Conservation (phyloP, 495 filamentous ascomycete genomes). For the Penicillium daleae region DNA sequence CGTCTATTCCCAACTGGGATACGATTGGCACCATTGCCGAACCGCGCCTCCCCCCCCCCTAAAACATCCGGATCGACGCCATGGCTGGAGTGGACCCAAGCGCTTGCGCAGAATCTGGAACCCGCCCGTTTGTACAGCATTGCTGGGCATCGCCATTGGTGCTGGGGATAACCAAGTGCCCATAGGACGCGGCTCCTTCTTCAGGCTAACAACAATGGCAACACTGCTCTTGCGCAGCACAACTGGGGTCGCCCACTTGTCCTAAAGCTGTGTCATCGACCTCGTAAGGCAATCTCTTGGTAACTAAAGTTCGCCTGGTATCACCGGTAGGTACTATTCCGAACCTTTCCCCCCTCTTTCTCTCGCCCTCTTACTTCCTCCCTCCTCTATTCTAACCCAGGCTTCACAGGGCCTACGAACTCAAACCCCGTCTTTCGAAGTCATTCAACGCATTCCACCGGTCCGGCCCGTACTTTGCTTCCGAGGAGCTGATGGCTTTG, state of each 20-base stretch:
- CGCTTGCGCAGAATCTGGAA: constrained; percentile 21
- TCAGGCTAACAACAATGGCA: constrained; percentile 13
- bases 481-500: neutral
- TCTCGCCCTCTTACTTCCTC: neutral
- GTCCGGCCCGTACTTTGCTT: constrained; percentile 1
- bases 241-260: constrained; percentile 6
- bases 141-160: constrained; percentile 8
- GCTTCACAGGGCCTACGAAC: neutral
- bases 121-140: constrained; percentile 7
- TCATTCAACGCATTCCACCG: neutral
- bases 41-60: constrained; percentile 9
- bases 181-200: constrained; percentile 13
- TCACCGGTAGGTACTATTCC: neutral
- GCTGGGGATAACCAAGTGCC: constrained; percentile 6
- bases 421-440: neutral
- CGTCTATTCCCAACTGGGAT: constrained; percentile 7
- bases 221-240: constrained; percentile 14
- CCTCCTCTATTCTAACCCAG: neutral
- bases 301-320: constrained; percentile 9
- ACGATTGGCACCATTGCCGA: constrained; percentile 11
- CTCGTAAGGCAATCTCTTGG: constrained; percentile 9
- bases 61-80: constrained; percentile 12
- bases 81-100: constrained; percentile 13
- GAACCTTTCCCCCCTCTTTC: neutral
- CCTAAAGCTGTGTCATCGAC: constrained; percentile 5